A percentile compares a stretch with the other conserved stretches of the same genome.
Conservation (phyloP, 75 land plant species). For the Cryptomeria japonica region DNA sequence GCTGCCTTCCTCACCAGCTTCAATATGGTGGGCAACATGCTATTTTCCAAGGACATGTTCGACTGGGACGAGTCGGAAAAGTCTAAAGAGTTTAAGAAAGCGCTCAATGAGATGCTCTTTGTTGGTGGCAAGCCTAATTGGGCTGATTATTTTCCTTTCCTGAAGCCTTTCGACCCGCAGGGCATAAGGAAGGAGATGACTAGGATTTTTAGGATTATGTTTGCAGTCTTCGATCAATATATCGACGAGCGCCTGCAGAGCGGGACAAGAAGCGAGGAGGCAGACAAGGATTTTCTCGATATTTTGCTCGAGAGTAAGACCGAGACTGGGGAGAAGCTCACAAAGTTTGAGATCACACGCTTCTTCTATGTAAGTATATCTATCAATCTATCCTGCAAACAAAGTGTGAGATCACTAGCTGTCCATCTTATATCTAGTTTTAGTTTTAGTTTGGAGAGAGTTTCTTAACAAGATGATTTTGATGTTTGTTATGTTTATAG, state of each 20-base stretch:
- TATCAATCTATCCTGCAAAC: too few relatives aligned
- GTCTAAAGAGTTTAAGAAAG: conserved; percentile 23
- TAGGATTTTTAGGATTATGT: background rate
- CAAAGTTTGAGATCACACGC: background rate
- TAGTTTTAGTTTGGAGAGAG: too few relatives aligned
- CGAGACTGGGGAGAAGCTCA: background rate
- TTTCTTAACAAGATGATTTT: too few relatives aligned
- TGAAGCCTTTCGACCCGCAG: conserved; percentile 35
- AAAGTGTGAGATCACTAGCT: too few relatives aligned
- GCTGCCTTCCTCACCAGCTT: conserved; percentile 28
- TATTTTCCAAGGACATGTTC: conserved; percentile 40
- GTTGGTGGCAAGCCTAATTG: conserved; percentile 29
- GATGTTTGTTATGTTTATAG: conserved; percentile 7
- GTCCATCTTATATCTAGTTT: too few relatives aligned
- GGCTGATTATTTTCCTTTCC: conserved; percentile 36
- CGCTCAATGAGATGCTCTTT: conserved; percentile 24
- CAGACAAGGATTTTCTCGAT: conserved; percentile 29
- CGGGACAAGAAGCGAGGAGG: background rate
- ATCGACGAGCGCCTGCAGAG: conserved; percentile 15
- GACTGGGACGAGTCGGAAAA: conserved; percentile 7
- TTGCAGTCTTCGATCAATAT: conserved; percentile 7
- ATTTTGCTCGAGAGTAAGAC: conserved; percentile 13
- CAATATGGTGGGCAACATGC: conserved; percentile 35
- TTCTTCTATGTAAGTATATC: conserved; percentile 15
- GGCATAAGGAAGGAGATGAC: conserved; percentile 12